Base-by-base conservation (phyloP, 306 rosid species). In the Astragalus glycyphyllos region DNA sequence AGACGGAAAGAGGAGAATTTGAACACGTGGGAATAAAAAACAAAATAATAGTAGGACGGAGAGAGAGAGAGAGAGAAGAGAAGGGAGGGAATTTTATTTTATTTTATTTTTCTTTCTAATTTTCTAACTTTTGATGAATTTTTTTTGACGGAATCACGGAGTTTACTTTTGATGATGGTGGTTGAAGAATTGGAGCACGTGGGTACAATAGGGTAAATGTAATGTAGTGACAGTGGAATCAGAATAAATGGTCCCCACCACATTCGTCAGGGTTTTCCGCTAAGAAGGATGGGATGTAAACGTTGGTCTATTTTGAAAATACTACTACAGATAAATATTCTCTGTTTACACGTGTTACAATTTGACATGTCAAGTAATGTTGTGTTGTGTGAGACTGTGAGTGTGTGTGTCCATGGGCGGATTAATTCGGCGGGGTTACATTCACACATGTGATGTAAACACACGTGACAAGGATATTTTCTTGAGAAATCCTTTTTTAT, bases 111-210 rank as follows among this genome's bases (percentile, higher is more conserved):
- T 4, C 4, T 45, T 55, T 47, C 1, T 54, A 7, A 11, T 26
- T 34, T 3, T n/a, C n/a, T 26, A 0, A 14, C 4, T 20, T 20
- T 15, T 3, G 11, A 37, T 14, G 20, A 61, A 26, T 26, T 26
- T 26, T 26, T 26, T 26, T 26, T 26, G 4, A 26, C 31, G 31
- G 31, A 26, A 26, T 26, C 31, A 26, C 31, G 31, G 31, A 3
- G 31, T 58, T 7, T 0, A 37, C 4, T 20, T 20, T 15, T 4
- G 13, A 37, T 14, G 20, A 61, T 45, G 10, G 55, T 53, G 1
- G 67, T 40, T 65, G 41, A 7, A 12, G 26, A 65, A 82, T 70
- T 75, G 16, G 1, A 75, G 65, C 86, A 83, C 86, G 86, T 83
- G 81, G 67, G 58, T n/a, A 14, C 16, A 47, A 59, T 8, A 41